Conservation (phyloP, 2,329 filamentous ascomycete species). For the Lomentospora prolificans region DNA sequence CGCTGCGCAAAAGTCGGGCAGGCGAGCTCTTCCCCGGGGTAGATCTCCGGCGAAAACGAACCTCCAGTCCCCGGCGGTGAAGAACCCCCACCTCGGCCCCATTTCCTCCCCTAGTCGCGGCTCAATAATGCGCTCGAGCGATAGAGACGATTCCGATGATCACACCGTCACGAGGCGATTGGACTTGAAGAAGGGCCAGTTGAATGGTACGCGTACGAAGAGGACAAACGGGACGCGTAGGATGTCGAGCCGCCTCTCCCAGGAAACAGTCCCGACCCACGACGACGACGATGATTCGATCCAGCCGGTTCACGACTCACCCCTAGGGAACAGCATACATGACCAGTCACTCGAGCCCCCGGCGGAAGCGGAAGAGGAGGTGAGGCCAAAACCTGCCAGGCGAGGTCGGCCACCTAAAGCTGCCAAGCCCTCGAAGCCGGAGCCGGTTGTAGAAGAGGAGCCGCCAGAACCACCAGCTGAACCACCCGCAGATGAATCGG, state of each 20-base stretch:
- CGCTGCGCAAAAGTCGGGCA: constrained; percentile 39
- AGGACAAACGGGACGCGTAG: constrained; percentile 21
- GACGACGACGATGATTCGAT: constrained; percentile 29
- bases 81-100: constrained; percentile 47
- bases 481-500: constrained; percentile 14
- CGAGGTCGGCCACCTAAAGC: constrained; percentile 1
- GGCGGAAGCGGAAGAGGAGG: constrained; percentile 11
- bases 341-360: constrained; percentile 21
- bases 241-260: constrained; percentile 1
- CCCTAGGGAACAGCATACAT: constrained; percentile 15
- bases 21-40: constrained; percentile 35
- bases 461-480: constrained; percentile 9
- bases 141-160: constrained; percentile 19
- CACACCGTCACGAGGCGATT: constrained; percentile 42
- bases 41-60: constrained; percentile 56
- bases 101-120: constrained; percentile 38
- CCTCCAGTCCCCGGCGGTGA: constrained; percentile 50
- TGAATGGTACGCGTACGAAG: constrained; percentile 22
- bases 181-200: constrained; percentile 32
- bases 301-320: constrained; percentile 26
- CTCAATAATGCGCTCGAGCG: constrained; percentile 19
- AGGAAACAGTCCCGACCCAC: constrained; percentile 16
- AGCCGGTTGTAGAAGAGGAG: constrained; percentile 9
- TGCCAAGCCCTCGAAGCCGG: constrained; percentile 1
- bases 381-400: constrained; percentile 4